These are phyloP conservation scores for Ajuga chamaepitys DNA, from an alignment of 257 asterid genomes.

Conservation along the genomic window DNA sequence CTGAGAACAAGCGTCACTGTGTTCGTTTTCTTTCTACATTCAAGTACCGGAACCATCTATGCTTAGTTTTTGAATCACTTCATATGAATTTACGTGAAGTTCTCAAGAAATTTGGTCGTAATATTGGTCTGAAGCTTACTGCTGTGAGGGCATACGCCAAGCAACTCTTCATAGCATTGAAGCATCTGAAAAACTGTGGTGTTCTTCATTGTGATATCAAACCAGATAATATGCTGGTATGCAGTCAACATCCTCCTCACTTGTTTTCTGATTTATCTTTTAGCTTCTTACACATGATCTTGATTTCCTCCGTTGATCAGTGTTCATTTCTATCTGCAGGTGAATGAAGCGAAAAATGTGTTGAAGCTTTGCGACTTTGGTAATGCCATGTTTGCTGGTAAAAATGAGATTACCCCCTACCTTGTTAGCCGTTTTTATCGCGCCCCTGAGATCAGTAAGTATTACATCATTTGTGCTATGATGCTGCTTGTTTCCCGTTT, in stretches of 20 bases:
- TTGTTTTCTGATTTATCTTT: not conserved
- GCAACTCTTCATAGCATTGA: conserved; percentile 90
- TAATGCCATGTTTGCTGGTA: conserved; percentile 99
- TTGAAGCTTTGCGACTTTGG: conserved; percentile 98
- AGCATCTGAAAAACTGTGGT: conserved; percentile 89
- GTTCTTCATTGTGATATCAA: conserved; percentile 98
- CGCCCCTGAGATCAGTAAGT: conserved; percentile 98
- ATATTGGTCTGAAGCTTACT: conserved; percentile 93
- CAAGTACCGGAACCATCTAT: conserved; percentile 96
- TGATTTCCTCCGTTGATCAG: conserved; percentile 1
- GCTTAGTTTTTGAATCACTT: conserved; percentile 99
- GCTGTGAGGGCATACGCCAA: conserved; percentile 98
- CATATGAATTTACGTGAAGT: conserved; percentile 99
- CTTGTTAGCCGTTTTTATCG: conserved; percentile 99
- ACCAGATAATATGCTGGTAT: conserved; percentile 98
- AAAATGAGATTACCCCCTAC: conserved; percentile 93
- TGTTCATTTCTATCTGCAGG: conserved; percentile 35
- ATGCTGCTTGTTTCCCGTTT: not conserved
- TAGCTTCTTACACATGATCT: not conserved
- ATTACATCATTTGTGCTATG: not conserved
- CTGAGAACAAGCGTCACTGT: conserved; percentile 91
- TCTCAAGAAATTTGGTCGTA: conserved; percentile 97
- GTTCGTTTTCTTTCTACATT: conserved; percentile 91
- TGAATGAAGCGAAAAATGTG: conserved; percentile 86
- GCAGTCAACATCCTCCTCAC: conserved; percentile 14